Conservation (phyloP, 257 asterid species). For the Thymus mandschuricus region DNA sequence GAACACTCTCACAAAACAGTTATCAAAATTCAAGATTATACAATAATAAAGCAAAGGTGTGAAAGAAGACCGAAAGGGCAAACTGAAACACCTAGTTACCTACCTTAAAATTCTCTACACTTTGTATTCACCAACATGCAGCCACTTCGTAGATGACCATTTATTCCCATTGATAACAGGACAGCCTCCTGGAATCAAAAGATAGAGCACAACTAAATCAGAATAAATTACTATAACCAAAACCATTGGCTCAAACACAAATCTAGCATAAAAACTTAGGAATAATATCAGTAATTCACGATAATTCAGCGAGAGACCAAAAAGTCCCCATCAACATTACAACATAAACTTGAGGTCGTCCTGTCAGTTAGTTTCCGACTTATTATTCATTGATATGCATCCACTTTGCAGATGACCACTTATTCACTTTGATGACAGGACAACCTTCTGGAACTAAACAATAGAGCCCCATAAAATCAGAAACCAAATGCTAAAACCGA, state of each 20-base stretch:
- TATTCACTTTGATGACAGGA: constrained; percentile 62
- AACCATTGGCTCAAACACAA: constrained; percentile 7
- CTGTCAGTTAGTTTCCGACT: constrained; percentile 20
- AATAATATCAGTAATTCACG: constrained; percentile 20
- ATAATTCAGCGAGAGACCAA: background rate
- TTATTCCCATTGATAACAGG: constrained; percentile 62
- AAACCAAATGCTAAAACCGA: background rate
- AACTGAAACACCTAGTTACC: constrained; percentile 30
- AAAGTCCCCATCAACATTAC: background rate
- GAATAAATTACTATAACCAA: background rate
- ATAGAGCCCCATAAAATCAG: constrained; percentile 13
- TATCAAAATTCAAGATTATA: background rate
- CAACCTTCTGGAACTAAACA: constrained; percentile 56
- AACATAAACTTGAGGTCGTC: constrained; percentile 14
- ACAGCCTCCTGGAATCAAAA: constrained; percentile 57
- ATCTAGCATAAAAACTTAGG: constrained; percentile 4
- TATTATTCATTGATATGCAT: constrained; percentile 57
- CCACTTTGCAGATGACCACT: constrained; percentile 72
- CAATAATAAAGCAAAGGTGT: constrained; percentile 8
- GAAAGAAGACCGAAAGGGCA: constrained; percentile 13
- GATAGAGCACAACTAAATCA: background rate
- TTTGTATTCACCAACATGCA: constrained; percentile 69
- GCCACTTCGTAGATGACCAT: constrained; percentile 72
- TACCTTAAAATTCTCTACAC: constrained; percentile 35
- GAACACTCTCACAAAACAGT: background rate